These are phyloP conservation scores for Cicer chorassanicum DNA, from an alignment of 306 rosid species.

Conservation along the genomic window DNA sequence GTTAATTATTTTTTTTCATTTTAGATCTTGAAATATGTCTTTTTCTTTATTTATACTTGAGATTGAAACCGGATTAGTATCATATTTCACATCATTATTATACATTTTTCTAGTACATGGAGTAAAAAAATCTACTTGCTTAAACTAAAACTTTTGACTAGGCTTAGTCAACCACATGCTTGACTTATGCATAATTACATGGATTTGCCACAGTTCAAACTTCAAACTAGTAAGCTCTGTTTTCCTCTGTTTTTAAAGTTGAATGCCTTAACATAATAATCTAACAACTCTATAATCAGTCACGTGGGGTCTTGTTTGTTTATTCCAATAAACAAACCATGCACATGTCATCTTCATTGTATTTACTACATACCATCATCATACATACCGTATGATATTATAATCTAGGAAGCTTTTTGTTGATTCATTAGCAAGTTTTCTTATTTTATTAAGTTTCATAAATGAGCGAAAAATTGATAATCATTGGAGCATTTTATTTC, in stretches of 20 bases:
- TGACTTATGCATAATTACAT: conserved; percentile 3
- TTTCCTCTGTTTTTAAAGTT: conserved; percentile 39
- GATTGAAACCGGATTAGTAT: too few species aligned
- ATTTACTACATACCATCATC: neutral
- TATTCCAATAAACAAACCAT: conserved; percentile 4
- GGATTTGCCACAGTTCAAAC: conserved; percentile 31
- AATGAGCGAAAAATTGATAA: neutral
- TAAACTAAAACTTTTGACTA: neutral
- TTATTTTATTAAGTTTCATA: neutral
- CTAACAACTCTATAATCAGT: conserved; percentile 19
- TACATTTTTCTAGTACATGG: neutral
- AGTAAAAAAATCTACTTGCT: neutral
- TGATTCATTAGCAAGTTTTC: conserved; percentile 14
- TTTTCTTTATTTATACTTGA: too few species aligned
- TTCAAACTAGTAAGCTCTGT: conserved; percentile 36
- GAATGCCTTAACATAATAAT: conserved; percentile 13
- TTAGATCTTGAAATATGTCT: too few species aligned
- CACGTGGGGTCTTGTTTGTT: conserved; percentile 42
- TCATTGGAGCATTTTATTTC: neutral
- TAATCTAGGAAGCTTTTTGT: neutral
- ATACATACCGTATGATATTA: neutral
- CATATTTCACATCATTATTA: too few species aligned
- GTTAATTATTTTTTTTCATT: too few species aligned
- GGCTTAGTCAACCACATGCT: conserved; percentile 35
- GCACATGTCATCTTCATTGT: conserved; percentile 15